Base-by-base conservation (phyloP, 1,284 basidiomycete species). In the Ustilago crameri region DNA sequence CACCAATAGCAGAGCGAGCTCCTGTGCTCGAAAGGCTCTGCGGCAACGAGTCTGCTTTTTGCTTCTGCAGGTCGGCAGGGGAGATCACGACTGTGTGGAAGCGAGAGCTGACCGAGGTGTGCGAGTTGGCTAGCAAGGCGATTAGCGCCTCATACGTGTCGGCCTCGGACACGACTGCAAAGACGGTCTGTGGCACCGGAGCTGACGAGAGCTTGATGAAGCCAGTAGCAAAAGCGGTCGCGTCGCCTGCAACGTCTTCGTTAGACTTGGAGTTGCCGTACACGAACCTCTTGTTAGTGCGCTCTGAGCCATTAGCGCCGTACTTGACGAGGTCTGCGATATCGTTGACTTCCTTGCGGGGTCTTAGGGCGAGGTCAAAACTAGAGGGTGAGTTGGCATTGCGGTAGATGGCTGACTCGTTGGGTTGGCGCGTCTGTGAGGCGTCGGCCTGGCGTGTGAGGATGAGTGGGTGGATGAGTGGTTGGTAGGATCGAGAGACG, bases 381-480 rank as follows among this genome's bases (percentile, higher is more conserved):
- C 80, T 80, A 5, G 70, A 14, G 8, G 80, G 81, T 2, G 81
- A 72, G 66, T 83, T 83, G 37, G 79, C 73, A 42, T 81, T 83
- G 45, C 81, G 72, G 50, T 80, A 83, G 41, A 77, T 67, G 34
- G 81, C 64, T 17, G 81, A 83, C 51, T 83, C 74, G 34, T 49
- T 50, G 14, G 66, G 67, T 30, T 74, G 59, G 3, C 74, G 73
- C 2, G 79, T 75, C 7, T 71, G 61, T 4, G 81, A 79, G 50
- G 76, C 76, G 27, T 83, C 80, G 10, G 81, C 72, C 51, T 83
- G 81, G 5, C 75, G 61, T 1, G 73, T 61, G 43, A 83, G 69
- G 57, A 83, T 80, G 43, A 83, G 72, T 5, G 80, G 81, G 58
- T 83, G 80, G 40, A 82, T 71, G 42, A 75, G 53, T 3, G 81